phyloP scores from a whole-genome alignment of 2,329 filamentous ascomycete species.

The Colletotrichum graminicola region DNA sequence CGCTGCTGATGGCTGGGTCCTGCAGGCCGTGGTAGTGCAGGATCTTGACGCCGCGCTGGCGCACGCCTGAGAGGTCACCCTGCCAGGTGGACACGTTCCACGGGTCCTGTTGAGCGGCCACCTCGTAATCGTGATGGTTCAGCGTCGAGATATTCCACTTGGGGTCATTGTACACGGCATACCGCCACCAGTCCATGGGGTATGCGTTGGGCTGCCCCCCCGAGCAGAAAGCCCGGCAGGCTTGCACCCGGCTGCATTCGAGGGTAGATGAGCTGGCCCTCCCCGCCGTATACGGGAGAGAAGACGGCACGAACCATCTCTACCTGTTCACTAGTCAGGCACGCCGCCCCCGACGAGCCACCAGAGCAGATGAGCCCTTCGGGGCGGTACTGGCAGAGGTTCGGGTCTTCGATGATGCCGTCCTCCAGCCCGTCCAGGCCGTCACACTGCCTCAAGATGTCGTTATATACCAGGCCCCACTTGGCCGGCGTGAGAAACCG shows the following conservation, averaged over 20 bases:
- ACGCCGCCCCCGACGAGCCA: constrained; percentile 48
- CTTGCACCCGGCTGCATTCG: constrained; percentile 63
- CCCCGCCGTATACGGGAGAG: constrained; percentile 47
- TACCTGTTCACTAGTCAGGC: constrained; percentile 53
- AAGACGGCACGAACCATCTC: constrained; percentile 48
- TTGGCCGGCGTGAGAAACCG: constrained; percentile 45
- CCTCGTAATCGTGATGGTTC: constrained; percentile 40
- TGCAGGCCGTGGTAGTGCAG: constrained; percentile 61
- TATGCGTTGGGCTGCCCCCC: constrained; percentile 24
- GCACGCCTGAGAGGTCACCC: constrained; percentile 55
- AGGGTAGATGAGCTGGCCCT: constrained; percentile 51
- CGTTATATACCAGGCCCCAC: constrained; percentile 44
- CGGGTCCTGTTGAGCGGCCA: constrained; percentile 48
- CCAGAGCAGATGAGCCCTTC: constrained; percentile 53
- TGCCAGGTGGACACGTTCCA: constrained; percentile 55
- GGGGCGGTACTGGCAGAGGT: constrained; percentile 48
- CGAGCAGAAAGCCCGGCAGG: constrained; percentile 6
- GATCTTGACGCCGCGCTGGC: constrained; percentile 58
- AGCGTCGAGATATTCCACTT: constrained; percentile 24
- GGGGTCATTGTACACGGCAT: constrained; percentile 47
- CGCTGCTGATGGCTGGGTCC: constrained; percentile 58
- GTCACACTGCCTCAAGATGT: constrained; percentile 62
- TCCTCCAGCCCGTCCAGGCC: constrained; percentile 61
- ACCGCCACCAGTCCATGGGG: constrained; percentile 46
- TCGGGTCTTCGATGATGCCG: constrained; percentile 55